Percentiles rank a stretch among this genome's conserved stretches.
Evolutionary conservation across 306 rosid species (phyloP).

Genomic region (Sesbania bispinosa): DNA sequence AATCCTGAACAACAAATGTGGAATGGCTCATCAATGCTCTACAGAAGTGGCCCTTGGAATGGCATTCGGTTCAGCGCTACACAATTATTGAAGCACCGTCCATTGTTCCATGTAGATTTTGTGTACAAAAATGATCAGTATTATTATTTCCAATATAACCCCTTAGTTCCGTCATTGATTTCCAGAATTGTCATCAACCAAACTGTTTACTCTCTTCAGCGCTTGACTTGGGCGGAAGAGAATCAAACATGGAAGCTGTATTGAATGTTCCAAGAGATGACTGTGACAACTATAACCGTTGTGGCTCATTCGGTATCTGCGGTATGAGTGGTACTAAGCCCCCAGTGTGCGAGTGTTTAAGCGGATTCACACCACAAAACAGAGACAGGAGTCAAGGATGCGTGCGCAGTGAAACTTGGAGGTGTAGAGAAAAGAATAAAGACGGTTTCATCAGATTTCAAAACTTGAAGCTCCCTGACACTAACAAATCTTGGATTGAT

Average conservation of each 20-base stretch:
- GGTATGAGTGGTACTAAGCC: not conserved
- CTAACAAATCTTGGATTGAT: conserved; percentile 40
- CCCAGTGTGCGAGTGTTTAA: conserved; percentile 43
- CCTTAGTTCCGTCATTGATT: not conserved
- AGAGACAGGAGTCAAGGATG: conserved; percentile 42
- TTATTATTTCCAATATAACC: not conserved
- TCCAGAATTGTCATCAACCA: conserved; percentile 34
- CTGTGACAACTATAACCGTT: conserved; percentile 35
- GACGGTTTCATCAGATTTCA: conserved; percentile 32
- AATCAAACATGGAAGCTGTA: conserved; percentile 28
- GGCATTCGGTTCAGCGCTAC: too few relatives aligned
- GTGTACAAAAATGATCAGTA: conserved; percentile 22
- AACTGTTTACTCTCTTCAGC: not conserved
- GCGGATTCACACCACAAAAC: conserved; percentile 35
- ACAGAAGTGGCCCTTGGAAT: too few relatives aligned
- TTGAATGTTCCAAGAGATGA: conserved; percentile 24
- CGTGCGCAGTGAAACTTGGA: conserved; percentile 19
- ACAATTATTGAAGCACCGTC: too few relatives aligned
- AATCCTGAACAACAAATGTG: too few relatives aligned
- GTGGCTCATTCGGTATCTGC: conserved; percentile 45
- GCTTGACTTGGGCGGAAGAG: conserved; percentile 19
- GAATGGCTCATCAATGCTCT: too few relatives aligned
- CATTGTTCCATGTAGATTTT: too few relatives aligned
- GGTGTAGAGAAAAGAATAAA: conserved; percentile 22
- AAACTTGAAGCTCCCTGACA: conserved; percentile 40